Conservation (phyloP, 495 filamentous ascomycete genomes). For the Collariella sp. region DNA sequence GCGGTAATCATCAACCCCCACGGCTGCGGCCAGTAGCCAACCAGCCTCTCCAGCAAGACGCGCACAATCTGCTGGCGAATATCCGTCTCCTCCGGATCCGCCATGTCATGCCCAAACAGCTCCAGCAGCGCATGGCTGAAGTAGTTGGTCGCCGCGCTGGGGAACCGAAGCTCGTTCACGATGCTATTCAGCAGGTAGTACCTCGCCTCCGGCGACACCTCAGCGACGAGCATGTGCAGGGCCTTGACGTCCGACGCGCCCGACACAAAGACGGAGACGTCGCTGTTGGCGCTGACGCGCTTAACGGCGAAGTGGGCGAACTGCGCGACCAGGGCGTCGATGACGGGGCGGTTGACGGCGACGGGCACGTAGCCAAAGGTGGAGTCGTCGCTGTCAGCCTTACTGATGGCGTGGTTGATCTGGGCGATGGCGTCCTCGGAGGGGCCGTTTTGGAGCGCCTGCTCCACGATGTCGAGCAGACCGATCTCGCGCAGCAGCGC, state of each 20-base stretch:
- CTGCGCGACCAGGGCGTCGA: conserved; percentile 77
- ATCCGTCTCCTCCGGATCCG: conserved; percentile 69
- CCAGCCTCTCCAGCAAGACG: conserved; percentile 75
- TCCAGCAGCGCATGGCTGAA: conserved; percentile 83
- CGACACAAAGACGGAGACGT: conserved; percentile 52
- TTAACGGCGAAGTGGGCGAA: conserved; percentile 63
- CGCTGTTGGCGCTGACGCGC: conserved; percentile 47
- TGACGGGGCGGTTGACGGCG: conserved; percentile 58
- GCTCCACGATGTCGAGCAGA: conserved; percentile 61
- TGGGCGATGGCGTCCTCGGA: conserved; percentile 61
- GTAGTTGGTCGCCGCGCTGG: conserved; percentile 84
- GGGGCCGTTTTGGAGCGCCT: conserved; percentile 50
- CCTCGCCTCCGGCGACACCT: conserved; percentile 64
- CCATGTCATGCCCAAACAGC: conserved; percentile 70
- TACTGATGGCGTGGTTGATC: conserved; percentile 58
- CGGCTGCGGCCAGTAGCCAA: conserved; percentile 87
- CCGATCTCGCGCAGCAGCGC: conserved; percentile 50
- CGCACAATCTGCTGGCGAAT: conserved; percentile 85
- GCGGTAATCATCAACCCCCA: conserved; percentile 92
- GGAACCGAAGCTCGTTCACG: conserved; percentile 83
- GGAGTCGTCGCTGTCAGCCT: conserved; percentile 43
- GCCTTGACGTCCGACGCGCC: conserved; percentile 66
- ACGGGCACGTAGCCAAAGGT: conserved; percentile 56
- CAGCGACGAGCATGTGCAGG: conserved; percentile 63
- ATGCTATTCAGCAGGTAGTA: conserved; percentile 81